These are phyloP conservation scores for Lentinula raphanica DNA, from an alignment of 768 basidiomycete genomes.

Conservation along the genomic window DNA sequence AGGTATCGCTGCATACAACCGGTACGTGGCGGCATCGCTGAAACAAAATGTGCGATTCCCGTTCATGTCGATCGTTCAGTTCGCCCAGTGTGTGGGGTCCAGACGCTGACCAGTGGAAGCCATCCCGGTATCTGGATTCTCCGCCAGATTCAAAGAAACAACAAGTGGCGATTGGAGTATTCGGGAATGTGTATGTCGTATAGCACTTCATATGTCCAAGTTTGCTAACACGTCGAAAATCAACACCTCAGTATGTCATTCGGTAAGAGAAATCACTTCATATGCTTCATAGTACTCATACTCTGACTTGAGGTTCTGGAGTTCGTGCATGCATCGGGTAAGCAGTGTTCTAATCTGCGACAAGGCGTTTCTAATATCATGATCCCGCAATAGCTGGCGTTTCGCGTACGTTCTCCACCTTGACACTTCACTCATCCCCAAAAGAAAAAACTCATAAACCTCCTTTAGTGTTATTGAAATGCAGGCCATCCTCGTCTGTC, in stretches of 20 bases:
- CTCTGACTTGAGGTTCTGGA: constrained; percentile 10
- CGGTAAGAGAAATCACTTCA: constrained; percentile 2
- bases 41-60: too few relatives aligned
- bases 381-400: constrained; percentile 12
- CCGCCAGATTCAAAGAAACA: background rate
- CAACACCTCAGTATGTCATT: constrained; percentile 8
- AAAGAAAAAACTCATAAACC: too few relatives aligned
- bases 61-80: constrained; percentile 15
- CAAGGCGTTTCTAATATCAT: background rate
- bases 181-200: constrained; percentile 18
- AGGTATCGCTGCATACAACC: constrained; percentile 33
- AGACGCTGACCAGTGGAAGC: constrained; percentile 31
- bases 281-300: background rate
- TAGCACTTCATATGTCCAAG: background rate
- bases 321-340: constrained; percentile 14
- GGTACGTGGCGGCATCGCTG: too few relatives aligned
- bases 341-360: constrained; percentile 5
- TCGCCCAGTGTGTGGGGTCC: constrained; percentile 28
- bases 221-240: too few relatives aligned
- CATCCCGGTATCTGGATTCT: constrained; percentile 23
- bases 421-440: background rate
- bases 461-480: constrained; percentile 29
- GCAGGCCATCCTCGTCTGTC: constrained; percentile 37
- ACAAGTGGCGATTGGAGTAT: constrained; percentile 12
- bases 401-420: constrained; percentile 14